Percentiles rank a stretch among this genome's conserved stretches.
Evolutionary conservation across 768 basidiomycete genomes (phyloP).

Genomic region (Dictyophora rubrovolvata): DNA sequence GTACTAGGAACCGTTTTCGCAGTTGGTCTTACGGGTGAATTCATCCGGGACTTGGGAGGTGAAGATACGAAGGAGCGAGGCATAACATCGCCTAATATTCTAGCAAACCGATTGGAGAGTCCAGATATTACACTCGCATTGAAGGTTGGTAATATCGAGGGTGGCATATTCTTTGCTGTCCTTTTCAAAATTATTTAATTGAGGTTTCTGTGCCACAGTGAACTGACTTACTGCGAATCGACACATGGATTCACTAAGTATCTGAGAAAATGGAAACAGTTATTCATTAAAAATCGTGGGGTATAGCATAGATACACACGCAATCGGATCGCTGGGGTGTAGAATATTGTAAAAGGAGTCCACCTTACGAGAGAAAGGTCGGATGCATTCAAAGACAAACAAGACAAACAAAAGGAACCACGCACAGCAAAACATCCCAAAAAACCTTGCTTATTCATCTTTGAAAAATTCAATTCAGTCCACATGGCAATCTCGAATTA

Average conservation of each 20-base stretch:
- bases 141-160: slow-evolving; percentile 21
- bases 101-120: slow-evolving; percentile 21
- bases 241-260: slow-evolving; percentile 34
- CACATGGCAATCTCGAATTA: neutral
- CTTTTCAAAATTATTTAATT: slow-evolving; percentile 14
- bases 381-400: too few relatives aligned
- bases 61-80: slow-evolving; percentile 5
- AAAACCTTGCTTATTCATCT: slow-evolving; percentile 30
- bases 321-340: slow-evolving; percentile 31
- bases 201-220: slow-evolving; percentile 7
- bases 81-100: slow-evolving; percentile 19
- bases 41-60: neutral
- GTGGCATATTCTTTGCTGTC: slow-evolving; percentile 14
- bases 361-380: slow-evolving; percentile 8
- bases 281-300: neutral
- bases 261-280: slow-evolving; percentile 9
- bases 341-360: slow-evolving; percentile 34
- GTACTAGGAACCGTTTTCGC: neutral
- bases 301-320: slow-evolving; percentile 15
- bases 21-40: neutral
- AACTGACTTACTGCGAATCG: slow-evolving; percentile 19
- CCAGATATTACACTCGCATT: slow-evolving; percentile 21
- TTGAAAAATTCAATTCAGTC: neutral
- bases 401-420: neutral
- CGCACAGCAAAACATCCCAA: slow-evolving; percentile 31